These are phyloP conservation scores for Pseudogymnoascus sp. DNA, from an alignment of 2,329 filamentous ascomycete species.

Conservation along the genomic window DNA sequence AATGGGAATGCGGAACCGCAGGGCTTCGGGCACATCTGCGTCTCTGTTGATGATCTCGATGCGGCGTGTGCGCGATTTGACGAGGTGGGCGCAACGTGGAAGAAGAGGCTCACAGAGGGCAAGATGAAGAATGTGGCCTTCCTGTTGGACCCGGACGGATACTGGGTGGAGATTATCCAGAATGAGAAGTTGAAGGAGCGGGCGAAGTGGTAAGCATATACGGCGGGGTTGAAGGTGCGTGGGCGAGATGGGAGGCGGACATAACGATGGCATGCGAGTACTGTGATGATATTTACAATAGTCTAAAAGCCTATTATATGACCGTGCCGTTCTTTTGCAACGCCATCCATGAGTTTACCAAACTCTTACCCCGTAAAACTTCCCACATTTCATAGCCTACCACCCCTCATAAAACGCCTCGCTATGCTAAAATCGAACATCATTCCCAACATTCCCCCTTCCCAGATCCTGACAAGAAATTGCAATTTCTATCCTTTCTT, in stretches of 20 bases:
- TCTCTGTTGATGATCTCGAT: constrained; percentile 77
- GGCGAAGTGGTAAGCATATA: constrained; percentile 14
- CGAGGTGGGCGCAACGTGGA: constrained; percentile 72
- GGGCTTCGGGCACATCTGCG: constrained; percentile 79
- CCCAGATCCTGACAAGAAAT: not conserved
- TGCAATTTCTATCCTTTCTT: not conserved
- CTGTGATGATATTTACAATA: constrained; percentile 8
- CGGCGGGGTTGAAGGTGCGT: not conserved
- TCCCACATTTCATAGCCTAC: not conserved
- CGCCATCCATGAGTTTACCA: not conserved
- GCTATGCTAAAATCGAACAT: constrained; percentile 10
- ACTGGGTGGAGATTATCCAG: constrained; percentile 74
- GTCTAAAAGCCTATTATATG: constrained; percentile 4
- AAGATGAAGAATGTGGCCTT: constrained; percentile 90
- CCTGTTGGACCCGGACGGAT: constrained; percentile 75
- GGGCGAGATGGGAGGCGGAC: not conserved
- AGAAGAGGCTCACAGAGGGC: constrained; percentile 87
- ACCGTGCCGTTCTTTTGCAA: not conserved
- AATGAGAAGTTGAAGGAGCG: constrained; percentile 57
- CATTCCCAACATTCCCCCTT: not conserved
- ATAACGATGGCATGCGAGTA: not conserved
- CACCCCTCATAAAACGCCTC: not conserved
- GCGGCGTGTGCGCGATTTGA: constrained; percentile 81
- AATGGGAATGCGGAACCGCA: constrained; percentile 83
- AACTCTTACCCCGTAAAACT: constrained; percentile 1